A percentile compares a stretch with the other conserved stretches of the same genome.
Conservation (phyloP, 208 protist genomes). For the Acanthamoeba quina region DNA sequence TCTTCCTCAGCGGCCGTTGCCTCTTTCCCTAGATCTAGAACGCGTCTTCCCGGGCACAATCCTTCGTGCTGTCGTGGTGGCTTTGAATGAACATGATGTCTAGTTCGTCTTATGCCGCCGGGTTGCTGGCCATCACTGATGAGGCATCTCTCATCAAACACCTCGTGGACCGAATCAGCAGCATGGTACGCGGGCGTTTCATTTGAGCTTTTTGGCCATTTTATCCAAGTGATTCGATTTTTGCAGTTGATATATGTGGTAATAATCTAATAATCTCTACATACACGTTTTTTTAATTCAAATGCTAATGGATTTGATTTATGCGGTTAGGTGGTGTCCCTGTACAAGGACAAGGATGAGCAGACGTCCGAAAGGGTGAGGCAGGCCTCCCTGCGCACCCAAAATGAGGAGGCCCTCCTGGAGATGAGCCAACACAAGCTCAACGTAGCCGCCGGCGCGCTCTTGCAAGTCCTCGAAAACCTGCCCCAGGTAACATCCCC, state of each 20-base stretch:
- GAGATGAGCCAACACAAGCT: slow-evolving; percentile 24
- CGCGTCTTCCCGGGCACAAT: no score
- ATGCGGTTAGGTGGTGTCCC: background rate
- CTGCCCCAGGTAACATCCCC: background rate
- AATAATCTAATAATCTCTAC: no score
- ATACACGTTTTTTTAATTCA: no score
- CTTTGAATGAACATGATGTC: background rate
- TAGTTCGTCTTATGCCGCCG: background rate
- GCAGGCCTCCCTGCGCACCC: background rate
- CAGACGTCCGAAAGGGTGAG: background rate
- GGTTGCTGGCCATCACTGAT: background rate
- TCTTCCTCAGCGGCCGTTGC: no score
- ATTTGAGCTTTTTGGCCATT: background rate
- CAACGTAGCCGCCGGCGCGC: background rate
- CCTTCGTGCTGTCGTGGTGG: no score
- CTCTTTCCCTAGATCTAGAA: no score
- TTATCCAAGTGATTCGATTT: background rate
- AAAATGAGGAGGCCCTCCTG: background rate
- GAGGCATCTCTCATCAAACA: slow-evolving; percentile 3
- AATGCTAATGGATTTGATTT: background rate
- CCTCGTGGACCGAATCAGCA: slow-evolving; percentile 45
- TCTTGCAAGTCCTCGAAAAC: background rate
- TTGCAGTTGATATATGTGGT: background rate
- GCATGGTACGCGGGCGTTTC: background rate
- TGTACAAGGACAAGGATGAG: background rate